These are phyloP conservation scores for Oryza meyeriana DNA, from an alignment of 176 grass and related monocot genomes.

Conservation along the genomic window DNA sequence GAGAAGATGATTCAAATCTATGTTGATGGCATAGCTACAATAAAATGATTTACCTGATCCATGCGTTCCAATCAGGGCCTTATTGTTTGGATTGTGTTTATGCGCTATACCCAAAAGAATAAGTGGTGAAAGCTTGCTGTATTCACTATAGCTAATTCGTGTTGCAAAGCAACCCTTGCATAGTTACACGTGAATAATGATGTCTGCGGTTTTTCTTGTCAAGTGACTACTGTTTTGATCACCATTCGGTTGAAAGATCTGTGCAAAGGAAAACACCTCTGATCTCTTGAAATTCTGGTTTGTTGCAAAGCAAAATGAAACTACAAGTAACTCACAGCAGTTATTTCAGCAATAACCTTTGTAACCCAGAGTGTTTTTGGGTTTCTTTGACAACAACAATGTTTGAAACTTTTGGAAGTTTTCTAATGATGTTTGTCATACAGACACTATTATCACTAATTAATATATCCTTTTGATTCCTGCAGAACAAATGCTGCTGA, in stretches of 20 bases:
- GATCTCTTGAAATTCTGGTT: constrained; percentile 7
- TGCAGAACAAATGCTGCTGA: constrained; percentile 55
- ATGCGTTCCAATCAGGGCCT: background rate
- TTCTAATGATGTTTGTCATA: constrained; percentile 18
- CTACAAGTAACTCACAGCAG: background rate
- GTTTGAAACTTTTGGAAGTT: background rate
- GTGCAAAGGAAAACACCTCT: background rate
- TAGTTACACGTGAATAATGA: background rate
- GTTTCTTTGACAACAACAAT: constrained; percentile 24
- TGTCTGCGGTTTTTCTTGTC: constrained; percentile 10
- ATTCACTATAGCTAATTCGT: constrained; percentile 5
- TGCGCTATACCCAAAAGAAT: constrained; percentile 6
- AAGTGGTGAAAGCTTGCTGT: background rate
- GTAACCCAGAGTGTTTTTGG: constrained; percentile 19
- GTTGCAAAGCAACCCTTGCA: background rate
- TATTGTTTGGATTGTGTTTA: constrained; percentile 1
- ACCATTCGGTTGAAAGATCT: constrained; percentile 17
- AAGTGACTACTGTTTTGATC: constrained; percentile 3
- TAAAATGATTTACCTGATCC: background rate
- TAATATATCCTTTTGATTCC: constrained; percentile 40
- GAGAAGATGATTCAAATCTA: background rate
- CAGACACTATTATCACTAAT: constrained; percentile 1
- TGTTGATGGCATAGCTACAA: background rate
- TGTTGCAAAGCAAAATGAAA: constrained; percentile 24
- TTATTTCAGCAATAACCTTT: constrained; percentile 19